Evolutionary conservation across 257 asterid genomes (phyloP).

Genomic region (Fraxinus excelsior): DNA sequence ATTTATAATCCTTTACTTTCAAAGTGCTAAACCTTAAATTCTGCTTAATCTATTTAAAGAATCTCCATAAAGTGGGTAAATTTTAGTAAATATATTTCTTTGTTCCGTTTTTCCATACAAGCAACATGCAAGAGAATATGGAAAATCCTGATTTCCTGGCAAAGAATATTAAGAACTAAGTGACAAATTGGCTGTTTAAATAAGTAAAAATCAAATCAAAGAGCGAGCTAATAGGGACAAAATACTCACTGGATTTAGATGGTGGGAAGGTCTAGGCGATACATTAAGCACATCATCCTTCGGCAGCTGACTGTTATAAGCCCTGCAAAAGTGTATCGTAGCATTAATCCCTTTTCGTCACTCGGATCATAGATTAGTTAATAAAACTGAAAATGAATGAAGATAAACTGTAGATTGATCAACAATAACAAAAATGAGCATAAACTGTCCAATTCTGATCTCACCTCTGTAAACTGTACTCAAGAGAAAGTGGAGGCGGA

Average conservation of each 20-base stretch:
- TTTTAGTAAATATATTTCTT: not conserved
- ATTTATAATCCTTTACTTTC: constrained; percentile 1
- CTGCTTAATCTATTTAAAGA: not conserved
- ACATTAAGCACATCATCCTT: constrained; percentile 51
- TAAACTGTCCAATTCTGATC: not conserved
- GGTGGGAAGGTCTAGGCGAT: constrained; percentile 47
- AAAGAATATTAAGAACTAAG: not conserved
- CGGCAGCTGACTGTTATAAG: constrained; percentile 25
- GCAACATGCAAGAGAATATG: constrained; percentile 1
- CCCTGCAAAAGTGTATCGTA: not conserved
- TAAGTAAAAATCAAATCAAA: not conserved
- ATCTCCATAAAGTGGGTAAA: not conserved
- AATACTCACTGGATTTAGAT: constrained; percentile 36
- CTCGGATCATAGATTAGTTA: not conserved
- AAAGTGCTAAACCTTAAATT: not conserved
- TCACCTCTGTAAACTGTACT: constrained; percentile 24
- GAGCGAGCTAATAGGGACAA: no score
- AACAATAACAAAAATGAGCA: no score
- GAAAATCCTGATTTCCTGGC: not conserved
- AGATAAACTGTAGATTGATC: not conserved
- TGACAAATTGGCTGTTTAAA: not conserved
- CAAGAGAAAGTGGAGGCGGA: constrained; percentile 5
- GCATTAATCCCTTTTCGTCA: not conserved
- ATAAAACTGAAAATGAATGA: not conserved
- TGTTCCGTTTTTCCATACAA: not conserved